These are phyloP conservation scores for Tuber melanosporum DNA, from an alignment of 495 filamentous ascomycete species.

Conservation along the genomic window DNA sequence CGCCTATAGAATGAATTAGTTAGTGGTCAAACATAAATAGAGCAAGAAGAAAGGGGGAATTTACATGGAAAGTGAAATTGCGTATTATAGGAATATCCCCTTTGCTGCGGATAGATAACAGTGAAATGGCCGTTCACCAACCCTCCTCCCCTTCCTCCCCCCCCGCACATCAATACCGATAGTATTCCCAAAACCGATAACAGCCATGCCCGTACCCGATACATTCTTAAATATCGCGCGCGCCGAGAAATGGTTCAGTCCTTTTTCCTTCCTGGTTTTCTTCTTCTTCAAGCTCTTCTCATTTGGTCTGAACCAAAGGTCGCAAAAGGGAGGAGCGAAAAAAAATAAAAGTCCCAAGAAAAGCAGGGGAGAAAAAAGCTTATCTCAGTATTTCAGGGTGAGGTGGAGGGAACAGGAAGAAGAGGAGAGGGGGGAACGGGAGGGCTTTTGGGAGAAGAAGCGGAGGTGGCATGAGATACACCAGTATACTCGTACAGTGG, in stretches of 20 bases:
- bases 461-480: not conserved
- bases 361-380: not conserved
- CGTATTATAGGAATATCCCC: slow-evolving; percentile 19
- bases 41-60: not conserved
- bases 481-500: not conserved
- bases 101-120: slow-evolving; percentile 19
- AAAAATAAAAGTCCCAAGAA: not conserved
- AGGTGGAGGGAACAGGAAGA: not conserved
- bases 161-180: not conserved
- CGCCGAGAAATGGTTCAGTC: not conserved
- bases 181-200: not conserved
- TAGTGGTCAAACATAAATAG: not conserved
- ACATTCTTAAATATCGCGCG: not conserved
- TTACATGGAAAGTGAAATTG: slow-evolving; percentile 34
- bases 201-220: slow-evolving; percentile 2
- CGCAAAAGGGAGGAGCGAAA: not conserved
- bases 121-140: slow-evolving; percentile 24
- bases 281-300: not conserved
- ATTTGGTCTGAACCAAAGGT: not conserved
- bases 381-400: not conserved
- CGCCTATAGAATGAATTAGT: slow-evolving; percentile 20
- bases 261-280: not conserved
- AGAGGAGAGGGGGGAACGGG: not conserved
- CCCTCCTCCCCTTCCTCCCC: not conserved
- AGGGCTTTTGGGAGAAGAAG: not conserved